Evolutionary conservation across 345 rosid genomes (phyloP).

Genomic region (Citrus medica): DNA sequence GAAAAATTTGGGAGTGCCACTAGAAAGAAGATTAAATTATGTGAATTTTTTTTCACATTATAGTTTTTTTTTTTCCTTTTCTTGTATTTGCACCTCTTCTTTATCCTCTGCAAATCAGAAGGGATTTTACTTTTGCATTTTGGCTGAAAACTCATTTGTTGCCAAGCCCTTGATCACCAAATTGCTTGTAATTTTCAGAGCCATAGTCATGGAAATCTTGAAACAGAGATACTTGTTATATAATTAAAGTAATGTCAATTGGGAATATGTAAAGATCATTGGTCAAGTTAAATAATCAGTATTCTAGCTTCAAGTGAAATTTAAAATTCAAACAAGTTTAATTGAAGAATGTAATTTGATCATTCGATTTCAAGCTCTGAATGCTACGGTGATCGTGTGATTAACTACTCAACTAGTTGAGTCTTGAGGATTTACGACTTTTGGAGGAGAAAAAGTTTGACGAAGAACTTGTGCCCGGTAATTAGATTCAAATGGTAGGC

Average conservation of each 20-base stretch:
- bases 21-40: slow-evolving; percentile 7
- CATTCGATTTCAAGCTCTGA: neutral
- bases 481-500: too few species aligned
- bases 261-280: neutral
- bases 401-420: too few species aligned
- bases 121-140: neutral
- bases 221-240: neutral
- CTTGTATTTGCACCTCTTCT: slow-evolving; percentile 13
- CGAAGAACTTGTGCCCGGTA: too few species aligned
- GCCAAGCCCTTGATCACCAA: neutral
- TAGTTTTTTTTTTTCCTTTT: neutral
- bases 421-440: too few species aligned
- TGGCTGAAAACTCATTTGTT: neutral
- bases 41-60: neutral
- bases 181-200: neutral
- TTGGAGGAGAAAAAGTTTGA: too few species aligned
- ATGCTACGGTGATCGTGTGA: neutral
- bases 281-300: neutral
- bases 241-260: neutral
- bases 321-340: neutral
- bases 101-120: slow-evolving; percentile 12
- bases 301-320: neutral
- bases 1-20: neutral
- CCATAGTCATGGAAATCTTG: neutral
- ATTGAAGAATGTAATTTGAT: neutral